Evolutionary conservation across 768 basidiomycete genomes (phyloP), one percentile per base, ranked within the genome.

Genomic region (Hygrophorus pudorinus): DNA sequence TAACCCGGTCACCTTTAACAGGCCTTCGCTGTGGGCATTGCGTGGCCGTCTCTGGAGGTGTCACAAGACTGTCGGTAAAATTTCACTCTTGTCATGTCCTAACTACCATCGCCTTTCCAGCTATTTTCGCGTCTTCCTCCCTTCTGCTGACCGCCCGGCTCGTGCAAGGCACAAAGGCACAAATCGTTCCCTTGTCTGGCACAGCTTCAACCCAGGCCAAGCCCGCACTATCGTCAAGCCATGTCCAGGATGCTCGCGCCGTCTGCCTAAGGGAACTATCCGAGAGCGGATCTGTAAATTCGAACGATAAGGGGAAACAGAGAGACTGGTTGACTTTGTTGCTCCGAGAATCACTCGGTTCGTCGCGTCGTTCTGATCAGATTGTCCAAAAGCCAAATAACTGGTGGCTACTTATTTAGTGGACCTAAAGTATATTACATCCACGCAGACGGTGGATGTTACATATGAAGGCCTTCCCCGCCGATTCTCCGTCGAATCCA

Each of bases 1-100:
- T 31, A 21, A 10, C 30, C 37, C 11, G 41, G 30, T 52, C 34
- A 50, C 48, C 54, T 48, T 28, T 35, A 45, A 56, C 56, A 83
- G 81, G 61, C 68, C 35, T 79, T 80, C 58, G 75, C 79, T 10
- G 65, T 87, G 42, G 87, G 86, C 4, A 63, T 79, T 37, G 71
- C 75, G 52, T 89, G 86, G 86, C 85, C 85, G n/a, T 82, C 80
- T 31, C 53, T 71, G 36, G 81, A 84, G 6, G 43, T 80, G 44
- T 56, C 76, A 20, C 69, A 68, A 41, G 73, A 78, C 48, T 65
- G 86, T 83, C 59, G 55, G 78, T 69, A 48, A 44, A 44, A 31
- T 39, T 41, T 45, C 44, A 55, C 48, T 48, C 44, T 44, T 24
- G 38, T 46, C 34, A 29, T 39, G 44, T 47, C 41, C 46, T 48